Conservation (phyloP, 768 basidiomycete species). For the Collybiopsis luxurians region DNA sequence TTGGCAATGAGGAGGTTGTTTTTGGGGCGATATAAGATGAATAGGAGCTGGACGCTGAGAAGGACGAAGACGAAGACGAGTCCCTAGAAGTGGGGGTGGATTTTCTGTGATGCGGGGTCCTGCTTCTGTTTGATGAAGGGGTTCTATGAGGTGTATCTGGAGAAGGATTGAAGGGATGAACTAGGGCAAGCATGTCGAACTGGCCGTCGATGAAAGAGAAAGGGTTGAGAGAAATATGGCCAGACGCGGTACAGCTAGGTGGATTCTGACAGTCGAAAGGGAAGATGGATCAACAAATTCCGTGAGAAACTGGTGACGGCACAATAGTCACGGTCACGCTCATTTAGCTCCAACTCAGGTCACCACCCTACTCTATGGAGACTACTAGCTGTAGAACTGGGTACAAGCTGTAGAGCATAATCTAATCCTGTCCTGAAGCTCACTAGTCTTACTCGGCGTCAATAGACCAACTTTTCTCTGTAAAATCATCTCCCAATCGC, state of each 20-base stretch:
- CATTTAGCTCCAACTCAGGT: too few species aligned
- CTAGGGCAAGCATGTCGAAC: constrained; percentile 47
- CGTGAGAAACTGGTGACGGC: not conserved
- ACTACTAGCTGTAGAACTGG: too few species aligned
- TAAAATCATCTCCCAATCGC: too few species aligned
- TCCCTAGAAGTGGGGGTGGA: constrained; percentile 10
- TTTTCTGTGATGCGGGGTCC: constrained; percentile 17
- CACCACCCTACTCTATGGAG: too few species aligned
- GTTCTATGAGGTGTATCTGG: constrained; percentile 19
- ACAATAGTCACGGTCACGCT: not conserved
- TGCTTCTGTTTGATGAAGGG: constrained; percentile 20
- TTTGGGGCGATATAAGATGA: constrained; percentile 14
- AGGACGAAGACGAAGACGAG: constrained; percentile 14
- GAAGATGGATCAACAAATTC: constrained; percentile 2
- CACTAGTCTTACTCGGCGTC: too few species aligned
- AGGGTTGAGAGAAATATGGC: not conserved
- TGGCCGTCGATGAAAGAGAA: constrained; percentile 3
- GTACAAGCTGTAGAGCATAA: too few species aligned
- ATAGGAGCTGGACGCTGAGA: constrained; percentile 13
- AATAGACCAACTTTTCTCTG: too few species aligned
- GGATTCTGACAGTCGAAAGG: not conserved
- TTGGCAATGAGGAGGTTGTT: constrained; percentile 15
- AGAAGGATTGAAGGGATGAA: constrained; percentile 34
- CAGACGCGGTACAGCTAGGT: too few species aligned
- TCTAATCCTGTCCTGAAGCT: too few species aligned